Base-by-base conservation (phyloP, 108 stramenopile species). In the Fragilaria radians region DNA sequence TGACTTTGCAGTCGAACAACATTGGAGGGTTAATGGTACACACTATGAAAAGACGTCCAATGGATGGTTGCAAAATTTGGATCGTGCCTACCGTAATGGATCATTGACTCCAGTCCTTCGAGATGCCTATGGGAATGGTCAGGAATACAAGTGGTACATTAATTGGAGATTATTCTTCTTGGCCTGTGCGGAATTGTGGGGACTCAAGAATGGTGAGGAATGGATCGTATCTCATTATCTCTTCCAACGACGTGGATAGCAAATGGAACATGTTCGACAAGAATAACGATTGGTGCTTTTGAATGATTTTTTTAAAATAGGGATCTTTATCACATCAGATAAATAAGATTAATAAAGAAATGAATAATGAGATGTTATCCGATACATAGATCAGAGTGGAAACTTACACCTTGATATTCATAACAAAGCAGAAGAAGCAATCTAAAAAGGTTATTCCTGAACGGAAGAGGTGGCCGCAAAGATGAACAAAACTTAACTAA, bases 81-180 rank as follows among this genome's bases (percentile, higher is more conserved):
- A 98, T 70, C 54, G 62, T 49, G 77, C 86, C 71, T 89, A 83
- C 83, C 78, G 70, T 56, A 86, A 63, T 28, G 77, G 76, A 5
- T 64, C 79, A 32, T 63, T 95, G 26, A 36, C 77, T 28, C 70
- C 71, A 0, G 67, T 91, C 31, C 70, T 95, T 30, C 67, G 59
- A 27, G 67, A 90, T 45, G 83, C 84, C 28, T 95, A 94, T 62
- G 90, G 94, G 1, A 59, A 52, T n/a, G 93, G 84, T 7, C 84
- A 85, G 28, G 92, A 84, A 56, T 30, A 61, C 17, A 72, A 78
- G 26, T 88, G 86, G 90, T 86, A 85, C 64, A 82, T 95, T 47
- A 84, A 94, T 53, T 98, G 98, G 98, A 73, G 98, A 49, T 62
- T 95, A 27, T 98, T 98, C 72, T 98, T 93, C 68, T 67, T 98